Evolutionary conservation across 805 yeast genomes (phyloP).

Genomic region (Barnettozyma wickerhamii): DNA sequence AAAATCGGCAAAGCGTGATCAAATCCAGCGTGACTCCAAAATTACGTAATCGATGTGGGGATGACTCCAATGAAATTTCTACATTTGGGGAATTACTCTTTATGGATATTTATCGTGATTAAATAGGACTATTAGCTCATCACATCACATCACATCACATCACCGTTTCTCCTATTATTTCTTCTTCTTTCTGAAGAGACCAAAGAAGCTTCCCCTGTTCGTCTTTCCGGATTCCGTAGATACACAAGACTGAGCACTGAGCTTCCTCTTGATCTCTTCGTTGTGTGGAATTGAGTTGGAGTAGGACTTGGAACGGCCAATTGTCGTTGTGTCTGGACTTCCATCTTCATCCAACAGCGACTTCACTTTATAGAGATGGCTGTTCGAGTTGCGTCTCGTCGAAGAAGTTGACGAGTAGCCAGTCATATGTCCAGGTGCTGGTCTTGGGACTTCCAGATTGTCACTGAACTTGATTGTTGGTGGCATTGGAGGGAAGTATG

Average conservation of each 20-base stretch:
- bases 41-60: no score
- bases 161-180: no score
- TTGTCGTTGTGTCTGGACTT: neutral
- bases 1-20: no score
- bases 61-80: no score
- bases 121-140: no score
- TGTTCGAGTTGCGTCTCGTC: conserved; percentile 18
- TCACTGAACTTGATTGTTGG: conserved; percentile 23
- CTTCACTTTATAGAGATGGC: conserved; percentile 20
- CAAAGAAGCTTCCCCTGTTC: conserved; percentile 13
- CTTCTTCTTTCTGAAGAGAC: conserved; percentile 16
- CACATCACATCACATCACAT: no score
- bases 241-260: conserved; percentile 3
- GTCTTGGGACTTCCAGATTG: conserved; percentile 13
- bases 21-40: no score
- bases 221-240: neutral
- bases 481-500: neutral
- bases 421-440: conserved; percentile 1
- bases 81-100: no score
- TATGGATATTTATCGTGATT: no score
- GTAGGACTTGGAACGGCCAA: conserved; percentile 16
- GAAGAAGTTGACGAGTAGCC: conserved; percentile 1
- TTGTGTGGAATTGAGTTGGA: conserved; percentile 3
- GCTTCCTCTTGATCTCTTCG: conserved; percentile 5
- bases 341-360: conserved; percentile 20